phyloP scores from a whole-genome alignment of 176 grass and related monocot genomes.

The Eleusine coracana region DNA sequence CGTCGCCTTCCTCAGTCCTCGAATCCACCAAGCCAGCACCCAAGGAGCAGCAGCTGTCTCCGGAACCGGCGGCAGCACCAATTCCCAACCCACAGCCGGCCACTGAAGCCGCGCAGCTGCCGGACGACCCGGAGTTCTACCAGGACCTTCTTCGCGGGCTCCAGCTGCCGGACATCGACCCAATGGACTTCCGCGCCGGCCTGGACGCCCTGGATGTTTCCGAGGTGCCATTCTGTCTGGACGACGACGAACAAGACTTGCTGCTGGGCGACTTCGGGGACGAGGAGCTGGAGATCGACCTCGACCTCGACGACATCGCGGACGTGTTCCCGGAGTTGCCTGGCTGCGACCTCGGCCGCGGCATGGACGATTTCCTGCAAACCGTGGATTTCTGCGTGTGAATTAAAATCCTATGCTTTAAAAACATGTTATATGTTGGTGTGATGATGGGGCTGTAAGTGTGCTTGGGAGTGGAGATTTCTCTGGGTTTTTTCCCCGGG shows the following conservation, averaged over 20 bases:
- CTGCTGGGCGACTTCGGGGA: constrained; percentile 37
- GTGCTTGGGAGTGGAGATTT: constrained; percentile 22
- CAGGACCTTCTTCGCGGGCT: constrained; percentile 36
- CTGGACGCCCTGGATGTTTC: constrained; percentile 45
- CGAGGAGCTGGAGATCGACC: constrained; percentile 41
- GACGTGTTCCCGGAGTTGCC: constrained; percentile 47
- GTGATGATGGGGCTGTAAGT: constrained; percentile 37
- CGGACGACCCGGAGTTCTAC: constrained; percentile 51
- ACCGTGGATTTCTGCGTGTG: constrained; percentile 55
- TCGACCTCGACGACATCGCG: constrained; percentile 41
- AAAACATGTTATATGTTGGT: constrained; percentile 5
- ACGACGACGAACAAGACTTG: constrained; percentile 43
- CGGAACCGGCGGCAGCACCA: not conserved
- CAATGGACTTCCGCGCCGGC: constrained; percentile 50
- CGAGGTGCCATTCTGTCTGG: constrained; percentile 5
- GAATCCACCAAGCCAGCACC: constrained; percentile 11
- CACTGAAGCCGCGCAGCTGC: not conserved
- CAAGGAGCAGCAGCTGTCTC: not conserved
- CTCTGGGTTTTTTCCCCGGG: constrained; percentile 71
- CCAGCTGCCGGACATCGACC: constrained; percentile 49
- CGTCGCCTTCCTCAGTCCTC: constrained; percentile 58
- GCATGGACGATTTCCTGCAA: constrained; percentile 50
- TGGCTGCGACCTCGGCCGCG: constrained; percentile 34
- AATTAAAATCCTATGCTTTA: constrained; percentile 26
- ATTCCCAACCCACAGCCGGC: not conserved